A percentile compares a stretch with the other conserved stretches of the same genome.
Conservation (phyloP, 2,329 filamentous ascomycete genomes). For the Graphilbum sp. region DNA sequence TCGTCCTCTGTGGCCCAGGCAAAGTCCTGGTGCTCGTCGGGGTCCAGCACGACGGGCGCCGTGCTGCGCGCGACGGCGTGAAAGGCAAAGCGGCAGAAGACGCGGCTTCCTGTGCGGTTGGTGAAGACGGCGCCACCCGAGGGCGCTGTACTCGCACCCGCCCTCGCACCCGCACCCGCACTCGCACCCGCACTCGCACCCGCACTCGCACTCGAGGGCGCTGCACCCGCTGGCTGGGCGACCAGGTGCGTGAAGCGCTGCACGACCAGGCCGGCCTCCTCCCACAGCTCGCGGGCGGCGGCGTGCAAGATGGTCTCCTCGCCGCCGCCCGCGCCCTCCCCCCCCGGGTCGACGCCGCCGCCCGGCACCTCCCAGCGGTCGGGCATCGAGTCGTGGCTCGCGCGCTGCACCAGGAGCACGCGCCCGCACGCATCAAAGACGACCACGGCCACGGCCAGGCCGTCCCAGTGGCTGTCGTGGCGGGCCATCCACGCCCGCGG, state of each 20-base stretch:
- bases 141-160: no score
- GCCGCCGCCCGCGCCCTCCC: not conserved
- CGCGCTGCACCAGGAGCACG: conserved; percentile 23
- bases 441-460: conserved; percentile 13
- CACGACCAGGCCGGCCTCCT: conserved; percentile 22
- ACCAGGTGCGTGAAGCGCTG: conserved; percentile 11
- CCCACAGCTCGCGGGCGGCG: conserved; percentile 23
- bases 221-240: conserved; percentile 1
- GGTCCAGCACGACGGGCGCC: conserved; percentile 12
- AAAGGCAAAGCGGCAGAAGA: conserved; percentile 14
- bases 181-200: no score
- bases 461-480: conserved; percentile 9
- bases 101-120: conserved; percentile 10
- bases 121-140: conserved; percentile 12
- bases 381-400: conserved; percentile 21
- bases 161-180: no score
- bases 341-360: conserved; percentile 20
- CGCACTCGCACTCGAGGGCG: no score
- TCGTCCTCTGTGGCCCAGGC: conserved; percentile 20
- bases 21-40: conserved; percentile 17
- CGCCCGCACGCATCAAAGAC: conserved; percentile 15
- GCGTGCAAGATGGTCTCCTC: conserved; percentile 17
- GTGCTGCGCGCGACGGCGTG: conserved; percentile 11
- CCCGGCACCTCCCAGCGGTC: conserved; percentile 25
- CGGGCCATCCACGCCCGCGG: conserved; percentile 9